Base-by-base conservation (phyloP, 352 stramenopile species). In the Blastocystis sp. region DNA sequence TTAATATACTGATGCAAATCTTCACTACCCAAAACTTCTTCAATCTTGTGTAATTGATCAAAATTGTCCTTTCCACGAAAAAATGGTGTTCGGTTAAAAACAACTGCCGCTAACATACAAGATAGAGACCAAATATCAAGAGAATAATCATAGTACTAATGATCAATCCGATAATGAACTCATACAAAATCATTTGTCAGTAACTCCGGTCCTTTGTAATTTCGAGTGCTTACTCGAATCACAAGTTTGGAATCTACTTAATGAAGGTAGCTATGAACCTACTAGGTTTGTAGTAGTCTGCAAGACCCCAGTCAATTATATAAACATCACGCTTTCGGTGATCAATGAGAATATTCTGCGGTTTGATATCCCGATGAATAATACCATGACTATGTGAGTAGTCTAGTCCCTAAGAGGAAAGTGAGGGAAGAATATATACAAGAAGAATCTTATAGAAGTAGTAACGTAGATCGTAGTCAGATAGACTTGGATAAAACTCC, bases 351-450 rank as follows among this genome's bases (percentile, higher is more conserved):
- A 90, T 96, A 91, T 99, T 99, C 92, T 99, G 96, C 27, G 97
- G 97, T 93, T 99, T 99, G 27, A 99, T 96, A 91, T 99, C 97
- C 66, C 97, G 94, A 92, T 99, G 97, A 97, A 99, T 99, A 89
- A 99, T 98, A 54, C 97, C 97, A 89, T 99, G 98, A 19, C 95
- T 96, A 92, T 99, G 97, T 90, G 96, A 98, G 91, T 98, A 99
- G 93, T 99, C 96, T 40, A 99, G 92, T 13, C 96, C 97, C 13
- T 62, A 13, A n/a, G 13, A 6, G 5, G 3, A 5, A n/a, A 13
- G 5, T 7, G 56, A 62, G 27, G 13, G 5, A 62, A 15, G 9
- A 33, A 62, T 62, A 15, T 6, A 33, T 62, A 62, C 56, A 92
- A 96, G 96, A 33, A 97, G 53, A 19, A 92, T 73, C 48, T 99